Conservation (phyloP, 148 eudicot genomes). For the Chenopodium formosanum region DNA sequence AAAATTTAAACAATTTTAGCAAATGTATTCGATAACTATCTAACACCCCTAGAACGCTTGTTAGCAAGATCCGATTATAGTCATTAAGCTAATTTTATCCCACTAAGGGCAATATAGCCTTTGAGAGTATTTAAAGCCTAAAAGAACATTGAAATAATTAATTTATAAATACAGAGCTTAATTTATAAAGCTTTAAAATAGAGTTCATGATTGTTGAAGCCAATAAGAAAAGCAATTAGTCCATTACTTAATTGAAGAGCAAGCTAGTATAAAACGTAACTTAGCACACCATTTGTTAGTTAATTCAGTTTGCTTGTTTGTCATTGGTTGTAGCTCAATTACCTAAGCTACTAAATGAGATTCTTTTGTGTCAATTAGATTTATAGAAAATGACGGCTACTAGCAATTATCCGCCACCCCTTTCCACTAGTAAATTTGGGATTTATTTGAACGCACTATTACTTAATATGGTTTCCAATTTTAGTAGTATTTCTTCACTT, state of each 20-base stretch:
- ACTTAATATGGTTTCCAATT: constrained; percentile 12
- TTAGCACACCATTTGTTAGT: neutral
- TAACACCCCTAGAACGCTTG: too few species aligned
- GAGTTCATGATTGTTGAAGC: too few species aligned
- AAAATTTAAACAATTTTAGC: too few species aligned
- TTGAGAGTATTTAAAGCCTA: too few species aligned
- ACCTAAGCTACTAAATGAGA: neutral
- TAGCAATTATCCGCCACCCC: constrained; percentile 3
- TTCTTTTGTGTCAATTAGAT: neutral
- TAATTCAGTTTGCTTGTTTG: constrained; percentile 9
- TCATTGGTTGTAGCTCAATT: neutral
- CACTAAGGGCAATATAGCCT: too few species aligned
- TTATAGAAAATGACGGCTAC: neutral
- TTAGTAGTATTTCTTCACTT: constrained; percentile 15
- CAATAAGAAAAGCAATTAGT: too few species aligned
- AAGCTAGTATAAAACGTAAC: constrained; percentile 3
- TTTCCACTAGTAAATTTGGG: neutral
- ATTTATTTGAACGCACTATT: constrained; percentile 19
- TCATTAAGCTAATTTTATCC: too few species aligned
- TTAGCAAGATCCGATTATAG: too few species aligned
- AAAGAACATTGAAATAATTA: too few species aligned
- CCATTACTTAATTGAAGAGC: constrained; percentile 2
- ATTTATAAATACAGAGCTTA: too few species aligned
- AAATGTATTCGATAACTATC: too few species aligned
- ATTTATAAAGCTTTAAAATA: neutral